Conservation (phyloP, 306 rosid genomes). For the Cucurbita maxima region DNA sequence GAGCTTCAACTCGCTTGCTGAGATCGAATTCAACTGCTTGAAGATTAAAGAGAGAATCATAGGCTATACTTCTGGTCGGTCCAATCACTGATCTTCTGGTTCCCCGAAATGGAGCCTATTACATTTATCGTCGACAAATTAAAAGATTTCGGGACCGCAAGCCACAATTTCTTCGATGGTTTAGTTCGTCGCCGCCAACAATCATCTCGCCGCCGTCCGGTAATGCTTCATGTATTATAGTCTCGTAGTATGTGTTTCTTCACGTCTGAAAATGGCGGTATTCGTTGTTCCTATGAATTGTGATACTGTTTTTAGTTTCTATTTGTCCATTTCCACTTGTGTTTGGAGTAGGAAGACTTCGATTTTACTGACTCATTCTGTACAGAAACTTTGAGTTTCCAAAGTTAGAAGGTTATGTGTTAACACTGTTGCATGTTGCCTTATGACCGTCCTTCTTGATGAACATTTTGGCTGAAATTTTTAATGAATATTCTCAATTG, state of each 20-base stretch:
- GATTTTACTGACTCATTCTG: not conserved
- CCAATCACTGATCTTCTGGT: not conserved
- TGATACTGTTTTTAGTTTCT: not conserved
- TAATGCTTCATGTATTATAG: slow-evolving; percentile 6
- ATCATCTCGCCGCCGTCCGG: slow-evolving; percentile 48
- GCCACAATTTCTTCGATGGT: slow-evolving; percentile 32
- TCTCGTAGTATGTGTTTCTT: not conserved
- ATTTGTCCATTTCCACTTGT: not conserved
- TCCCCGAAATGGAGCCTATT: slow-evolving; percentile 41
- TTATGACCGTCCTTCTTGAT: not conserved
- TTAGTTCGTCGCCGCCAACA: slow-evolving; percentile 21
- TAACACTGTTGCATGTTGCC: not conserved
- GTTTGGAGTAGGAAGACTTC: not conserved
- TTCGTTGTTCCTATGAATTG: not conserved
- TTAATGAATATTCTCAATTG: not conserved
- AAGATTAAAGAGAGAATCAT: not conserved
- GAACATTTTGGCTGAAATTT: not conserved
- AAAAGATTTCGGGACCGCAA: slow-evolving; percentile 32
- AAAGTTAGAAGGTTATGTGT: not conserved
- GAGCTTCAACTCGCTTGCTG: not conserved
- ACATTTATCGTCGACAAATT: slow-evolving; percentile 25
- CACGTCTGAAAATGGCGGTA: not conserved
- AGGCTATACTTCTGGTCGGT: not conserved
- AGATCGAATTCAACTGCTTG: not conserved
- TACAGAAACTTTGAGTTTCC: not conserved